Percentiles rank a stretch among this genome's conserved stretches.
Conservation (phyloP, 306 rosid genomes). For the Prunus mira region DNA sequence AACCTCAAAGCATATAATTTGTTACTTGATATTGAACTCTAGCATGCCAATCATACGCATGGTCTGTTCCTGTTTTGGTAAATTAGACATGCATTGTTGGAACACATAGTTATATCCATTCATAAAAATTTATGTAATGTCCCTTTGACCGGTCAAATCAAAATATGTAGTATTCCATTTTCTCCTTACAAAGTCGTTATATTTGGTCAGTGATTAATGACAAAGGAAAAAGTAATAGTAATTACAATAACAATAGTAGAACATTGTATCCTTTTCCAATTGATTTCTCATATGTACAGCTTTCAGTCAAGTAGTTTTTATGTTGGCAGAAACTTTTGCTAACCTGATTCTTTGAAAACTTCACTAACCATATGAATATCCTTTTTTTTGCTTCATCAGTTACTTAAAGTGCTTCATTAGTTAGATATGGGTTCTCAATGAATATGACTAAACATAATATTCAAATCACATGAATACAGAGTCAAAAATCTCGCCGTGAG, state of each 20-base stretch:
- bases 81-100: background rate
- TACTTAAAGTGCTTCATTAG: constrained; percentile 20
- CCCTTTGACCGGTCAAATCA: background rate
- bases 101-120: background rate
- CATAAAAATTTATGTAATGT: background rate
- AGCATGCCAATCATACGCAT: background rate
- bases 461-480: constrained; percentile 48
- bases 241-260: background rate
- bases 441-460: constrained; percentile 22
- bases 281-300: constrained; percentile 3
- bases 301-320: background rate
- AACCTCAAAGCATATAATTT: background rate
- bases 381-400: constrained; percentile 5
- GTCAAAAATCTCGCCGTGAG: constrained; percentile 92
- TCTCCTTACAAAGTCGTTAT: background rate
- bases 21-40: background rate
- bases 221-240: background rate
- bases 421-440: constrained; percentile 17
- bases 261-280: background rate
- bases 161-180: background rate
- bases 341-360: constrained; percentile 3
- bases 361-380: background rate
- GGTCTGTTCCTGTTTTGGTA: background rate
- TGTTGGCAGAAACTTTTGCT: background rate
- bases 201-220: background rate